Conservation (phyloP, 2,329 filamentous ascomycete genomes). For the Diaporthe citri region DNA sequence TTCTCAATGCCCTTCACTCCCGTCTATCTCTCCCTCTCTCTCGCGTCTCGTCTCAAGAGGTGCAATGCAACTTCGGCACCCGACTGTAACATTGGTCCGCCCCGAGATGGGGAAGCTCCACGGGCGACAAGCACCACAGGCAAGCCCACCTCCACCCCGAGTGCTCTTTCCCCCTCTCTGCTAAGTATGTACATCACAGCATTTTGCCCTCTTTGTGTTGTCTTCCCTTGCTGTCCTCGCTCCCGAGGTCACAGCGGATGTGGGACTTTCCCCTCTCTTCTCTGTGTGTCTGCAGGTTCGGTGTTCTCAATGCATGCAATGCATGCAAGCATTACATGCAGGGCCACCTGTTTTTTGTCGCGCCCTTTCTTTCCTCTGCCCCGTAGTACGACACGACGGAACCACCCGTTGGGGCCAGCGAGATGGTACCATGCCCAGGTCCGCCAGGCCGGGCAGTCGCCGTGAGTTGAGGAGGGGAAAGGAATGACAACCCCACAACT, state of each 20-base stretch:
- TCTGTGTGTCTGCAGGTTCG: background rate
- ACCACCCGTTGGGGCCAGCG: conserved; percentile 19
- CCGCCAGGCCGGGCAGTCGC: conserved; percentile 7
- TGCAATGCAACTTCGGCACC: conserved; percentile 19
- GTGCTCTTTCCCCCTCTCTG: background rate
- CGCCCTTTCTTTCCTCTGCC: background rate
- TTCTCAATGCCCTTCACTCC: background rate
- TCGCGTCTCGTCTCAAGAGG: conserved; percentile 1
- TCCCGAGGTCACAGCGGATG: background rate
- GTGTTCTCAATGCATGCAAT: conserved; percentile 21
- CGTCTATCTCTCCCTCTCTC: too few relatives aligned
- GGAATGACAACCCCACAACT: conserved; percentile 12
- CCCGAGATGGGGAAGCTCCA: conserved; percentile 27
- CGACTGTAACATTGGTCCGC: conserved; percentile 31
- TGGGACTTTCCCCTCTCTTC: background rate
- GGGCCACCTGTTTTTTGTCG: conserved; percentile 9
- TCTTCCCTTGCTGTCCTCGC: background rate
- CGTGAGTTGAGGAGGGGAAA: conserved; percentile 3
- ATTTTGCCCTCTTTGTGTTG: background rate
- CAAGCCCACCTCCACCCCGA: background rate
- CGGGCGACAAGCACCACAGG: background rate
- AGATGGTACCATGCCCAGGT: conserved; percentile 4
- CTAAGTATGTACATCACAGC: background rate
- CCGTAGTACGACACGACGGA: conserved; percentile 18
- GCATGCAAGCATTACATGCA: conserved; percentile 12